Conservation (phyloP, 2,329 filamentous ascomycete species). For the Xylaria sp. region DNA sequence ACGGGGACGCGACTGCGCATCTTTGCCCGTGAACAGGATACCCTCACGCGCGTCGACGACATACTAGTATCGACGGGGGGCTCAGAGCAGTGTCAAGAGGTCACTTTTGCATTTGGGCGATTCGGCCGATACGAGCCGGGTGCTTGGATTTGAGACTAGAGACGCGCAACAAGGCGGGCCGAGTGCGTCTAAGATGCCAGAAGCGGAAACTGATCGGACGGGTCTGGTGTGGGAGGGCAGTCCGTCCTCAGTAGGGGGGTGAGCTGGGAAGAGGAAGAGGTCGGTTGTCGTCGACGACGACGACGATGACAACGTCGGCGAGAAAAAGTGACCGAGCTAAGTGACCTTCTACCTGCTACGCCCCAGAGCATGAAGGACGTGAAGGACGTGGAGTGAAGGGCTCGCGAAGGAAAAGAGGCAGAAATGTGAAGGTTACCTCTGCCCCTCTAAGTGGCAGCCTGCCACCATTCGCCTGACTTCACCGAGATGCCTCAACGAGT, state of each 20-base stretch:
- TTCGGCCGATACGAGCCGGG: constrained; percentile 36
- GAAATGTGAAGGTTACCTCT: neutral
- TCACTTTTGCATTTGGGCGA: constrained; percentile 31
- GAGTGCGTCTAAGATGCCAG: constrained; percentile 35
- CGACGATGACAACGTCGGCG: no score
- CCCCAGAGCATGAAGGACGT: constrained; percentile 8
- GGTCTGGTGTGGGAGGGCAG: constrained; percentile 33
- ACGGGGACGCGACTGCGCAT: constrained; percentile 26
- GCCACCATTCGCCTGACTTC: constrained; percentile 31
- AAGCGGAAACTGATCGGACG: constrained; percentile 36
- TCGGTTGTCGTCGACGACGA: constrained; percentile 7
- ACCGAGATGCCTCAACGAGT: constrained; percentile 40
- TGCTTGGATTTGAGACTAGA: constrained; percentile 35
- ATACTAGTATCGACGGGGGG: constrained; percentile 1
- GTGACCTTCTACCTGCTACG: constrained; percentile 1
- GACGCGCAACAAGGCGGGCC: constrained; percentile 40
- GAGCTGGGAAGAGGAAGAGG: constrained; percentile 11
- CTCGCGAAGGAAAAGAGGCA: constrained; percentile 11
- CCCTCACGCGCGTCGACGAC: constrained; percentile 26
- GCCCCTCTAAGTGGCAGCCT: constrained; percentile 16
- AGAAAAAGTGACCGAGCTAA: no score
- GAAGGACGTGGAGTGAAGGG: neutral
- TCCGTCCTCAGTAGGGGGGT: constrained; percentile 17
- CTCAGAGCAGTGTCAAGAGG: constrained; percentile 6
- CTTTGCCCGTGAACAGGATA: constrained; percentile 25